Conservation (phyloP, 768 basidiomycete genomes). For the Pulveroboletus sp. region DNA sequence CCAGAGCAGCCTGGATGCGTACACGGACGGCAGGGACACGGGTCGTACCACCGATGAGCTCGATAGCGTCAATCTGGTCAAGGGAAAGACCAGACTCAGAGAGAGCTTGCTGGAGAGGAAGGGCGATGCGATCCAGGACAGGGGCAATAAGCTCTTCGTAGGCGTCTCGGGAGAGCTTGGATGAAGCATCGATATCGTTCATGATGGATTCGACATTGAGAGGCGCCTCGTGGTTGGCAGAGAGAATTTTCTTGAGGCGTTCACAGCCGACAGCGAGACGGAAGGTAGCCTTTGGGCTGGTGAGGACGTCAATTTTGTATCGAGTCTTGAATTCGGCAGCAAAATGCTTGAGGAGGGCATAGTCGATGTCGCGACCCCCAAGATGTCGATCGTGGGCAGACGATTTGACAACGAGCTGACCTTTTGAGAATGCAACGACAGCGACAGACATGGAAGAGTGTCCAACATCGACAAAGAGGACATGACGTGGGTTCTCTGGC, state of each 20-base stretch:
- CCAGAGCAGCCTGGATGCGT: slow-evolving; percentile 79
- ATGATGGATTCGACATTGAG: slow-evolving; percentile 94
- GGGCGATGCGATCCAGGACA: slow-evolving; percentile 71
- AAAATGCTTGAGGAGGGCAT: slow-evolving; percentile 84
- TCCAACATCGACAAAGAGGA: slow-evolving; percentile 94
- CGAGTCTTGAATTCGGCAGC: slow-evolving; percentile 90
- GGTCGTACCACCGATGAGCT: slow-evolving; percentile 90
- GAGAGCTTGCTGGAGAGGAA: slow-evolving; percentile 75
- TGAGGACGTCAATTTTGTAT: slow-evolving; percentile 95
- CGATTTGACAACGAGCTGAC: slow-evolving; percentile 79
- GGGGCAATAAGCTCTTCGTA: slow-evolving; percentile 74
- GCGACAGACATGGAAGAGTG: slow-evolving; percentile 87
- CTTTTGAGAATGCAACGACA: slow-evolving; percentile 91
- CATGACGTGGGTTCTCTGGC: slow-evolving; percentile 72
- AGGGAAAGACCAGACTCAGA: slow-evolving; percentile 72
- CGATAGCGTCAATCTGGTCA: slow-evolving; percentile 85
- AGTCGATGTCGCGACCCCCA: slow-evolving; percentile 96
- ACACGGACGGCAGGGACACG: slow-evolving; percentile 90
- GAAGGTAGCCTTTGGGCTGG: slow-evolving; percentile 90
- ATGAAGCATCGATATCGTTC: slow-evolving; percentile 91
- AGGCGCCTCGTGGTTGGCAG: slow-evolving; percentile 85
- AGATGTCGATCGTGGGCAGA: slow-evolving; percentile 91
- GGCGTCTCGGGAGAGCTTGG: slow-evolving; percentile 75
- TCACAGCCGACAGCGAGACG: slow-evolving; percentile 85
- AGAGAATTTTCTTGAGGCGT: slow-evolving; percentile 93